These are phyloP conservation scores for Allomyces javanicus DNA, from an alignment of 192 early-diverging fungal species.

Conservation along the genomic window DNA sequence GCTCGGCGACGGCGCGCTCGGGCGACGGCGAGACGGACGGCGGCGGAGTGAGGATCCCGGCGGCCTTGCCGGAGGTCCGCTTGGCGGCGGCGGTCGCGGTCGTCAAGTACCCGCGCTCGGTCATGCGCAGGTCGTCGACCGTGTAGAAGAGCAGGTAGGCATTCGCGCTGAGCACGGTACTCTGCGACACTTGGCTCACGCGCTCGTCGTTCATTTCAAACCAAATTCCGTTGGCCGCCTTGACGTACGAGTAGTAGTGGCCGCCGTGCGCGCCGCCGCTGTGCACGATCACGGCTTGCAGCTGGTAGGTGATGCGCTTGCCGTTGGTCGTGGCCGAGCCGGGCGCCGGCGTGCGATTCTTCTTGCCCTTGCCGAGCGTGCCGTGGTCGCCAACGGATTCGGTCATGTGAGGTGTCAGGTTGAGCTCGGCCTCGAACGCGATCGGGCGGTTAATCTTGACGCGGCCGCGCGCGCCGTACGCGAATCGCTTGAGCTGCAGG, in stretches of 20 bases:
- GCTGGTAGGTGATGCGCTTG: constrained; percentile 20
- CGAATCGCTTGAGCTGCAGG: constrained; percentile 75
- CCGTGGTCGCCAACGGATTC: constrained; percentile 8
- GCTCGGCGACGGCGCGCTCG: no score
- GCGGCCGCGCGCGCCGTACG: constrained; percentile 22
- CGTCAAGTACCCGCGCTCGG: neutral
- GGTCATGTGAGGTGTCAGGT: constrained; percentile 41
- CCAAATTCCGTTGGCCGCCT: constrained; percentile 56
- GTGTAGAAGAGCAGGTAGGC: constrained; percentile 79
- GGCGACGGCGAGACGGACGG: no score
- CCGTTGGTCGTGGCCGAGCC: neutral
- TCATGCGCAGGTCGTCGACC: constrained; percentile 6
- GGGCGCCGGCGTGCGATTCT: neutral
- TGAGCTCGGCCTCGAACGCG: constrained; percentile 36
- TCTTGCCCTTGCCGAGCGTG: neutral
- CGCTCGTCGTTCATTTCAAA: constrained; percentile 58
- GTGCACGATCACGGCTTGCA: constrained; percentile 70
- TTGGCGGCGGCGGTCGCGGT: neutral
- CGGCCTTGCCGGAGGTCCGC: neutral
- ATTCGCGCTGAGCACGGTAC: constrained; percentile 46
- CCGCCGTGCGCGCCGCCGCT: constrained; percentile 51
- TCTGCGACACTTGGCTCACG: constrained; percentile 43
- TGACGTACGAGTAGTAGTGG: constrained; percentile 72
- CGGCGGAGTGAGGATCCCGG: no score
- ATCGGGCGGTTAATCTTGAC: constrained; percentile 46